phyloP scores from a whole-genome alignment of 306 rosid genomes.

The Adenanthera pavonina region DNA sequence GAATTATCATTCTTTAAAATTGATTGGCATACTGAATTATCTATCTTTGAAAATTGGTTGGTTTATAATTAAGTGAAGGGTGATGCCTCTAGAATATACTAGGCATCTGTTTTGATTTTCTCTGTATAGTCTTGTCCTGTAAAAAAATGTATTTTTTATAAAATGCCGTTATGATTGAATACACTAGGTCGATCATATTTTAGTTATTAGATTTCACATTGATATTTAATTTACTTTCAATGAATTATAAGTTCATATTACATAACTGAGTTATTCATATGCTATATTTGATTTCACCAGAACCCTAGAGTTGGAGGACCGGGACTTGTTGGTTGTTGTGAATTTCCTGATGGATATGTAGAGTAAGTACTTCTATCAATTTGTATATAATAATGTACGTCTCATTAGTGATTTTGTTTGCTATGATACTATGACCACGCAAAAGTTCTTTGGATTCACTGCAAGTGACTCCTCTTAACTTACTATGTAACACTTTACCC shows the following conservation, averaged over 20 bases:
- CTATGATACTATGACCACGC: neutral
- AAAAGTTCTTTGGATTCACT: neutral
- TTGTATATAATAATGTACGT: constrained; percentile 15
- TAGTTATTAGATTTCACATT: neutral
- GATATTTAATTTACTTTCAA: constrained; percentile 14
- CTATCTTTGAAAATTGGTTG: neutral
- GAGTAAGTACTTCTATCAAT: constrained; percentile 65
- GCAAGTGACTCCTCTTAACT: neutral
- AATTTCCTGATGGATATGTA: constrained; percentile 76
- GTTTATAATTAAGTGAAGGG: constrained; percentile 25
- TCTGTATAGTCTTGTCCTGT: neutral
- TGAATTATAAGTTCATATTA: constrained; percentile 9
- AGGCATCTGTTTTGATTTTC: neutral
- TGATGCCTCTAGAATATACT: constrained; percentile 1
- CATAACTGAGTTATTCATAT: constrained; percentile 4
- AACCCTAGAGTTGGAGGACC: constrained; percentile 95
- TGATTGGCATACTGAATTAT: neutral
- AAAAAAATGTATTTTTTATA: neutral
- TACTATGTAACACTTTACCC: neutral
- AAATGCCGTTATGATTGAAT: neutral
- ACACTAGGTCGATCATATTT: neutral
- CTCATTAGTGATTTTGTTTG: neutral
- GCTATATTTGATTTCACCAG: constrained; percentile 53
- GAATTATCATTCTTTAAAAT: neutral
- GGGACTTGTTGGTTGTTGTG: constrained; percentile 78